phyloP scores from a whole-genome alignment of 331 rosid species.

The Rhamnella rubrinervis region DNA sequence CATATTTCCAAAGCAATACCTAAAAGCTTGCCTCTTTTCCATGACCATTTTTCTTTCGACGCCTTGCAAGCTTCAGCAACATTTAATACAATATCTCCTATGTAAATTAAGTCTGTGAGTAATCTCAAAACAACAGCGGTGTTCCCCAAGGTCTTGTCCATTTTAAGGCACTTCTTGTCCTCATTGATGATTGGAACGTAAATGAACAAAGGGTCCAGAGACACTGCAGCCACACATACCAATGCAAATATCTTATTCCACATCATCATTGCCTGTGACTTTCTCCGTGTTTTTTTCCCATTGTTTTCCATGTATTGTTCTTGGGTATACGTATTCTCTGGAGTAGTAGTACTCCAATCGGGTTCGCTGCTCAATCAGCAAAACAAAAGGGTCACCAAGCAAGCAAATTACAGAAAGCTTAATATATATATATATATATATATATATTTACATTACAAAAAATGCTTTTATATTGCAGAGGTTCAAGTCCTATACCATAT shows the following conservation, averaged over 20 bases:
- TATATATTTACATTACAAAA: too few species aligned
- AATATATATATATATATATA: too few species aligned
- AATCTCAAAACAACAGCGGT: conserved; percentile 14
- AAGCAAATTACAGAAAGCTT: too few species aligned
- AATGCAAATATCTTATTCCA: conserved; percentile 1
- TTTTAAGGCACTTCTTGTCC: conserved; percentile 17
- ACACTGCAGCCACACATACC: not conserved
- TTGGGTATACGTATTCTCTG: too few species aligned
- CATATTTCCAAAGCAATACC: not conserved
- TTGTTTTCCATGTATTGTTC: too few species aligned
- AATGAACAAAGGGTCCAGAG: not conserved
- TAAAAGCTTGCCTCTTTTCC: not conserved
- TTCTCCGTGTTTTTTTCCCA: too few species aligned
- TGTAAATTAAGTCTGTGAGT: conserved; percentile 11
- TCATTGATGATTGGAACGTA: conserved; percentile 1
- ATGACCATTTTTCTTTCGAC: not conserved
- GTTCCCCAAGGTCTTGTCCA: conserved; percentile 17
- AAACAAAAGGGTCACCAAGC: too few species aligned
- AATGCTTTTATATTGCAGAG: too few species aligned
- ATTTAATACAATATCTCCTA: not conserved
- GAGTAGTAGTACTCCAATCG: too few species aligned
- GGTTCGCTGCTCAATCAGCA: too few species aligned
- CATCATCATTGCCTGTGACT: too few species aligned
- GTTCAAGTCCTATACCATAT: too few species aligned
- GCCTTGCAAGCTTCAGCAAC: not conserved